A percentile compares a stretch with the other conserved stretches of the same genome.
These are phyloP conservation scores for Aspergillus brunneoviolaceus DNA, from an alignment of 2,329 filamentous ascomycete species.

Conservation along the genomic window DNA sequence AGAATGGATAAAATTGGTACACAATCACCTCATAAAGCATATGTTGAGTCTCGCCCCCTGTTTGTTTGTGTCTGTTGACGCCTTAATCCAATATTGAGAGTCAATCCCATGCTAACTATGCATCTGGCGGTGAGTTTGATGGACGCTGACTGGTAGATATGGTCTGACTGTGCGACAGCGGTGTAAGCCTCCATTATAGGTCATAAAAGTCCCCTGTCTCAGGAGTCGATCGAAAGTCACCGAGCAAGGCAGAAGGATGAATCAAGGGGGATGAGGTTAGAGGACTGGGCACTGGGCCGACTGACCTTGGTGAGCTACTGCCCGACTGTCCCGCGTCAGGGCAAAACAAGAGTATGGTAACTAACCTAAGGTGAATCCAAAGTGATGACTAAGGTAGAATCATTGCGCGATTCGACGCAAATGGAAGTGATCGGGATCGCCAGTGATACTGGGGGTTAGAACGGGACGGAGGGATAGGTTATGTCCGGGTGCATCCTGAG, in stretches of 20 bases:
- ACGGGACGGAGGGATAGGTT: neutral
- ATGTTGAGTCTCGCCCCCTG: neutral
- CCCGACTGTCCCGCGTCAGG: neutral
- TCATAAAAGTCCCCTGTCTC: neutral
- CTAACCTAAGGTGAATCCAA: neutral
- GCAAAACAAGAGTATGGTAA: neutral
- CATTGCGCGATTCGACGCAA: neutral
- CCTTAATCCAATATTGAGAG: slow-evolving; percentile 2
- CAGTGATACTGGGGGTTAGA: neutral
- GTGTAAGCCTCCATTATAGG: slow-evolving; percentile 1
- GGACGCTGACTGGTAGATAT: slow-evolving; percentile 1
- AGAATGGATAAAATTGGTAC: slow-evolving; percentile 8
- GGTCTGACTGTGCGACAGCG: neutral
- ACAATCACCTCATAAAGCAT: slow-evolving; percentile 14
- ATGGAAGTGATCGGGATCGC: neutral
- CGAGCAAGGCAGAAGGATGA: neutral
- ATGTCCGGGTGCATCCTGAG: neutral
- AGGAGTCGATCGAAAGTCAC: neutral
- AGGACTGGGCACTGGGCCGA: neutral
- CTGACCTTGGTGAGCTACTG: neutral
- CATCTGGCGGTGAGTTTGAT: slow-evolving; percentile 12
- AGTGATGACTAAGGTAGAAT: neutral
- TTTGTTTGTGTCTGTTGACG: neutral
- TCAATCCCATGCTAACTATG: neutral
- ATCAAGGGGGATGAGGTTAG: neutral